Base-by-base conservation (phyloP, 1,284 basidiomycete species). In the Ceratobasidium theobromae region DNA sequence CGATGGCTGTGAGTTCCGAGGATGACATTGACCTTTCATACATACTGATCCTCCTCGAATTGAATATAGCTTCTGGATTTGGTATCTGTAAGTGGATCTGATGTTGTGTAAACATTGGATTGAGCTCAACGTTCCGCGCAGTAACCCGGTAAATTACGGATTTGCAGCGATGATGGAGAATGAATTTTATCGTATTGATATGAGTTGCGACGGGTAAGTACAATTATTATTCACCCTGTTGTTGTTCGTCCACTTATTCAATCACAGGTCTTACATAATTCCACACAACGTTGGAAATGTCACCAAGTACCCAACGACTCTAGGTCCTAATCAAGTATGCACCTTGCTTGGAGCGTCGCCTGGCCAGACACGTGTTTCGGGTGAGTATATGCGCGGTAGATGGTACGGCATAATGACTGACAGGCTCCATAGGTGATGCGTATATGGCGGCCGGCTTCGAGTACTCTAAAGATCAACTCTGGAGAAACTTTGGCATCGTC, bases 1-100 rank as follows among this genome's bases (percentile, higher is more conserved):
- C 79, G 89, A 55, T 95, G 92, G 92, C 75, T 95, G 16, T 92
- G 90, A n/a, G n/a, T n/a, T n/a, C n/a, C n/a, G n/a, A n/a, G n/a
- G n/a, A n/a, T n/a, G n/a, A n/a, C n/a, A n/a, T n/a, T n/a, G n/a
- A n/a, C n/a, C n/a, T n/a, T n/a, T n/a, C n/a, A n/a, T n/a, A n/a
- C n/a, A n/a, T n/a, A n/a, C n/a, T n/a, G n/a, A n/a, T n/a, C n/a
- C n/a, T n/a, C n/a, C n/a, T n/a, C n/a, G n/a, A n/a, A n/a, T n/a
- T n/a, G n/a, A n/a, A n/a, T n/a, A n/a, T n/a, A n/a, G n/a, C n/a
- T n/a, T n/a, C 79, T 94, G 92, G 91, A 85, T 93, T 25, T 65
- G 62, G 62, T 65, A 65, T 21, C 43, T 74, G 68, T 71, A 55
- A 65, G 69, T 68, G 14, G 62, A 25, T 8, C 40, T 5, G 40